Conservation (phyloP, 176 grass and related monocot species). For the Dendrocalamus sinicus region DNA sequence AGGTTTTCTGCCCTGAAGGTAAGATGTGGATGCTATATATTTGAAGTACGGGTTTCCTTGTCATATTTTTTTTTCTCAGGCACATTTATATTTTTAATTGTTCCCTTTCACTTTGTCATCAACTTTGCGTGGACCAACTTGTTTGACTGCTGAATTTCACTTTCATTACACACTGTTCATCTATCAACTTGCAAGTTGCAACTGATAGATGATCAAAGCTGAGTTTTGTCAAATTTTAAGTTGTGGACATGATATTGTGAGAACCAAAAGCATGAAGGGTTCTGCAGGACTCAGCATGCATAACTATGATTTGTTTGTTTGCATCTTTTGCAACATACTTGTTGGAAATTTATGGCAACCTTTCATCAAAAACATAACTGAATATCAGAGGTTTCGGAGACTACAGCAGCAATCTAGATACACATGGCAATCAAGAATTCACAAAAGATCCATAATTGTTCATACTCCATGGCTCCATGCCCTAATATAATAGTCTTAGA, state of each 20-base stretch:
- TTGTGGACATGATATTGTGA: constrained; percentile 30
- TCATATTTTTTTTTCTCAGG: constrained; percentile 8
- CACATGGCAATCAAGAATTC: neutral
- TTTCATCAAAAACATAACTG: neutral
- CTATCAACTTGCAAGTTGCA: neutral
- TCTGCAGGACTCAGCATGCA: neutral
- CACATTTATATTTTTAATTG: neutral
- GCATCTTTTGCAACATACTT: neutral
- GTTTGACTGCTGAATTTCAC: neutral
- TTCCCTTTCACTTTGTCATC: neutral
- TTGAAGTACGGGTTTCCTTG: constrained; percentile 14
- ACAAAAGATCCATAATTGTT: neutral
- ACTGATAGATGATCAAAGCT: constrained; percentile 14
- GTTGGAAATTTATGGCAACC: neutral
- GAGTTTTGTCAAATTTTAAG: neutral
- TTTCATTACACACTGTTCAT: neutral
- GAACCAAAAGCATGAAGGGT: constrained; percentile 1
- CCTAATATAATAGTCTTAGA: neutral
- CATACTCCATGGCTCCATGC: neutral
- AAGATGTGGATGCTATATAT: constrained; percentile 33
- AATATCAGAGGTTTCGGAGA: neutral
- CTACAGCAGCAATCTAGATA: constrained; percentile 2
- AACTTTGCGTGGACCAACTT: constrained; percentile 18
- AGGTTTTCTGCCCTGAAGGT: constrained; percentile 93
- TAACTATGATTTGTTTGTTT: constrained; percentile 28